Evolutionary conservation across 176 grass and related monocot genomes (phyloP).

Genomic region (Triticum turgidum): DNA sequence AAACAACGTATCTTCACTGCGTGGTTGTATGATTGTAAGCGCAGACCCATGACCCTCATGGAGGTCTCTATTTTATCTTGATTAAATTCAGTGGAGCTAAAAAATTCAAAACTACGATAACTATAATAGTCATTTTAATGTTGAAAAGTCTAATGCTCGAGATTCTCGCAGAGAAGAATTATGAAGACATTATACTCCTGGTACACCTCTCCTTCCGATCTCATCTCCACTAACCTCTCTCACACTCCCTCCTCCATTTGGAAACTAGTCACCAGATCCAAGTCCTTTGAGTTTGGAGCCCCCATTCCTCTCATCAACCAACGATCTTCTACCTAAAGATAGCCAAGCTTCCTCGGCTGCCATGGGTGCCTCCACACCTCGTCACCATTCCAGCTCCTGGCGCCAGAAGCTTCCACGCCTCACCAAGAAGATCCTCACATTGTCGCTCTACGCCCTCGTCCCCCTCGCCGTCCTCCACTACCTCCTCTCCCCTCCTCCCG

Average conservation of each 20-base stretch:
- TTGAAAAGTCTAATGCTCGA: background rate
- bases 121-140: background rate
- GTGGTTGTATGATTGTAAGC: too few species aligned
- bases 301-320: background rate
- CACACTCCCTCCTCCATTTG: background rate
- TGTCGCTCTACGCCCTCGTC: background rate
- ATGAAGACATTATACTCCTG: background rate
- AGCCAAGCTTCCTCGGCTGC: background rate
- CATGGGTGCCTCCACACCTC: constrained; percentile 16
- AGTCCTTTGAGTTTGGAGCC: background rate
- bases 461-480: constrained; percentile 3
- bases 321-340: constrained; percentile 1
- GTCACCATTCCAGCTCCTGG: constrained; percentile 12
- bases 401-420: background rate
- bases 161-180: background rate
- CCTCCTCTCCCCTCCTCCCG: background rate
- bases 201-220: background rate
- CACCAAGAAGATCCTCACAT: background rate
- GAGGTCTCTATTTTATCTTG: too few species aligned
- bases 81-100: too few species aligned
- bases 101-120: too few species aligned
- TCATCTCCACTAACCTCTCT: background rate
- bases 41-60: too few species aligned
- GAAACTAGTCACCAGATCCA: background rate
- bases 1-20: too few species aligned